Conservation (phyloP, 2,329 filamentous ascomycete genomes). For the Uncinocarpus reesii region DNA sequence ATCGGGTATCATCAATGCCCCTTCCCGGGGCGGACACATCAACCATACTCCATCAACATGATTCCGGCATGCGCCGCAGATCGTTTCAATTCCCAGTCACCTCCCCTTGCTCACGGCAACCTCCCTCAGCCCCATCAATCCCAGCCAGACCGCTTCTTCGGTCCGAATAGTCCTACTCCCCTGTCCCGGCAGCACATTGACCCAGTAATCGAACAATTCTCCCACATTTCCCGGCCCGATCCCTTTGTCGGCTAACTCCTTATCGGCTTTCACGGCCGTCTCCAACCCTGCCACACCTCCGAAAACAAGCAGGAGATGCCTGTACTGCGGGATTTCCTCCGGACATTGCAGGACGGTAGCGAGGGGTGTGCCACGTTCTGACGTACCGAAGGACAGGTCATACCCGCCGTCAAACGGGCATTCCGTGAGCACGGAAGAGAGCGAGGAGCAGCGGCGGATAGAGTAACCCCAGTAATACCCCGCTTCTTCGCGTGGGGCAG, state of each 20-base stretch:
- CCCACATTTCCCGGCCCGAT: conserved; percentile 54
- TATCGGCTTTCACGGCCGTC: conserved; percentile 56
- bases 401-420: conserved; percentile 66
- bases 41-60: neutral
- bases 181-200: conserved; percentile 70
- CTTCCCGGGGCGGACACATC: neutral
- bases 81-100: neutral
- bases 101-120: conserved; percentile 33
- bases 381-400: conserved; percentile 72
- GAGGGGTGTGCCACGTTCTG: conserved; percentile 56
- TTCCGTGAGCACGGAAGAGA: conserved; percentile 69
- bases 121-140: conserved; percentile 56
- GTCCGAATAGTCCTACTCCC: conserved; percentile 74
- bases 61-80: conserved; percentile 2
- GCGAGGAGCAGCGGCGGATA: conserved; percentile 54
- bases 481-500: conserved; percentile 58
- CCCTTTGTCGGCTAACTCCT: conserved; percentile 49
- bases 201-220: conserved; percentile 72
- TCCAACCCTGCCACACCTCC: conserved; percentile 73
- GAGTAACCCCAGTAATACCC: conserved; percentile 84
- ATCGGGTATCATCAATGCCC: neutral
- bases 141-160: conserved; percentile 73
- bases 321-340: conserved; percentile 36
- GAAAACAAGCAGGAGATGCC: conserved; percentile 67
- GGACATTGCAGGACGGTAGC: conserved; percentile 26